Percentiles rank a stretch among this genome's conserved stretches.
Conservation (phyloP, 2,329 filamentous ascomycete genomes). For the Aureobasidium sp. region DNA sequence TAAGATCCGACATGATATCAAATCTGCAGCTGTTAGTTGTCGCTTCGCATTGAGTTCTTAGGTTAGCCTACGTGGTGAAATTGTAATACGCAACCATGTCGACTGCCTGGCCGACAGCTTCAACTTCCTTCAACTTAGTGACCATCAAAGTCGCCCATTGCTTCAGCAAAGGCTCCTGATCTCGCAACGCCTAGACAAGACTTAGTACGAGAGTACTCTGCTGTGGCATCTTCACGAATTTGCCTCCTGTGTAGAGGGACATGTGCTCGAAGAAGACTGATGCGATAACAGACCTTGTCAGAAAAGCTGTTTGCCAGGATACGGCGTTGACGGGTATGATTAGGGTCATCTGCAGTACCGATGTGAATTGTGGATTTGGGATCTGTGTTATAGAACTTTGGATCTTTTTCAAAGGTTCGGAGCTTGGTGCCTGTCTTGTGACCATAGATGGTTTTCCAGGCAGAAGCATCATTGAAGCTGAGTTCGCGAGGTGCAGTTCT, state of each 20-base stretch:
- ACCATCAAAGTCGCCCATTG: slow-evolving; percentile 34
- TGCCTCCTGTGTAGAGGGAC: too few relatives aligned
- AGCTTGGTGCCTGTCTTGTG: slow-evolving; percentile 7
- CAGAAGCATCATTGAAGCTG: slow-evolving; percentile 33
- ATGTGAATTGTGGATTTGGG: slow-evolving; percentile 24
- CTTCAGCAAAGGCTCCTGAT: slow-evolving; percentile 35
- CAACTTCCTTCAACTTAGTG: slow-evolving; percentile 33
- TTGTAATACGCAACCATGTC: slow-evolving; percentile 43
- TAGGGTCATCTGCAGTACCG: slow-evolving; percentile 21
- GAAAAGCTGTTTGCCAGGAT: slow-evolving; percentile 36
- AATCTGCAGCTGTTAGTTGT: background rate
- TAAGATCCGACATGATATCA: slow-evolving; percentile 22
- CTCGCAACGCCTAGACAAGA: slow-evolving; percentile 25
- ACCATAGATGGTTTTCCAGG: slow-evolving; percentile 37
- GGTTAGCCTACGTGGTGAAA: slow-evolving; percentile 12
- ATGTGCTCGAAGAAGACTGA: background rate
- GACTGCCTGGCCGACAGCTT: slow-evolving; percentile 44
- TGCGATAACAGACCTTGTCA: slow-evolving; percentile 26
- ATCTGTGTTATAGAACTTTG: slow-evolving; percentile 39
- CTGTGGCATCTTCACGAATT: background rate
- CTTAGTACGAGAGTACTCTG: background rate
- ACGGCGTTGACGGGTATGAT: slow-evolving; percentile 30
- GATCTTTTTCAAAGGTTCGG: slow-evolving; percentile 22
- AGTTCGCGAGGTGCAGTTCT: slow-evolving; percentile 43
- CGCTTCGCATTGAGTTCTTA: too few relatives aligned